A percentile compares a stretch with the other conserved stretches of the same genome.
phyloP scores from a whole-genome alignment of 306 rosid genomes.

The Cucumis sativus region DNA sequence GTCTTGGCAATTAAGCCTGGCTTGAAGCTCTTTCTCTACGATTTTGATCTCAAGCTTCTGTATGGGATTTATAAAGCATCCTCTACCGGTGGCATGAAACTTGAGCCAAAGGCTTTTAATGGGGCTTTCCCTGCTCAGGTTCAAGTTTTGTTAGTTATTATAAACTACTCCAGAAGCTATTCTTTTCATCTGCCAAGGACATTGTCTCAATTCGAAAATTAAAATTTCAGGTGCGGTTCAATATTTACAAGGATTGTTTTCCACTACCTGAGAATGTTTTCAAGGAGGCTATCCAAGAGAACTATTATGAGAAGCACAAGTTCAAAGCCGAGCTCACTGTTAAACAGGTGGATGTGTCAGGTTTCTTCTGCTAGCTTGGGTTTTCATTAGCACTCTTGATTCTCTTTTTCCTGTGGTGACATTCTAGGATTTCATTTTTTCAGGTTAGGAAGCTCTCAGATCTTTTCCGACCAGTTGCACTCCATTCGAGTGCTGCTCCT shows the following conservation, averaged over 20 bases:
- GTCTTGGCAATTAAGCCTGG: conserved; percentile 62
- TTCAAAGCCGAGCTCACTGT: conserved; percentile 70
- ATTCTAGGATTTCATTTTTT: background rate
- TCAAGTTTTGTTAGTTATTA: conserved; percentile 5
- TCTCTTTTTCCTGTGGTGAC: background rate
- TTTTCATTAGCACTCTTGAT: background rate
- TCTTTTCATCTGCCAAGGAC: conserved; percentile 4
- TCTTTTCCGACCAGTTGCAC: conserved; percentile 56
- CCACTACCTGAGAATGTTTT: conserved; percentile 79
- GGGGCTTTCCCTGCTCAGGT: conserved; percentile 97
- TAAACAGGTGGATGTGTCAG: conserved; percentile 40
- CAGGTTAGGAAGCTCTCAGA: conserved; percentile 70
- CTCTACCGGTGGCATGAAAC: conserved; percentile 68
- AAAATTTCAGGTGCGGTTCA: conserved; percentile 66
- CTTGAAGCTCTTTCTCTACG: conserved; percentile 68
- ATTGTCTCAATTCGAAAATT: conserved; percentile 11
- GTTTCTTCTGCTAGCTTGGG: conserved; percentile 4
- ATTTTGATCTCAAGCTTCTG: conserved; percentile 79
- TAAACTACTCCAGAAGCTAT: background rate
- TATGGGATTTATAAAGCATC: conserved; percentile 77
- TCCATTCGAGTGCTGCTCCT: conserved; percentile 20
- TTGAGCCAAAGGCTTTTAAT: conserved; percentile 77
- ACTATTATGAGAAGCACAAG: conserved; percentile 50
- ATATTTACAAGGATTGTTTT: conserved; percentile 48
- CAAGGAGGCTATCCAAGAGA: conserved; percentile 72